Percentiles rank a stretch among this genome's conserved stretches.
Evolutionary conservation across 2,329 filamentous ascomycete species (phyloP).

Genomic region (Ceratocystis alfenasii): DNA sequence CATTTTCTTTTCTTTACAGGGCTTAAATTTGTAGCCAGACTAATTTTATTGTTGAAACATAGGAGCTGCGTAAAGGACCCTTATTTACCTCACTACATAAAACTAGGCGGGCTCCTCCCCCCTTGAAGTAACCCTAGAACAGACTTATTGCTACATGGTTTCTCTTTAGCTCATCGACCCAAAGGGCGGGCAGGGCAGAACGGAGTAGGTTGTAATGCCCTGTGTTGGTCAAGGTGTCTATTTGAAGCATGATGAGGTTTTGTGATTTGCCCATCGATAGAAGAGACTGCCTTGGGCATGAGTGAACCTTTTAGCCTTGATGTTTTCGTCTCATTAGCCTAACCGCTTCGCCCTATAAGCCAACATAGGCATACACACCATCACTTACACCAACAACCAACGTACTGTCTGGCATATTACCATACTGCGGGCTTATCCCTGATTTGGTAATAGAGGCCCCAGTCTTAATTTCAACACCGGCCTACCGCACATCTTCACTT

Average conservation of each 20-base stretch:
- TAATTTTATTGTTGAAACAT: conserved; percentile 10
- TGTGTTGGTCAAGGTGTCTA: not conserved
- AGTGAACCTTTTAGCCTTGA: not conserved
- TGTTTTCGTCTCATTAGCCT: no score
- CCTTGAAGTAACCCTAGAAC: not conserved
- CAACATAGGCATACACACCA: no score
- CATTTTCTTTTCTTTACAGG: not conserved
- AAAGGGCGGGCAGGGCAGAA: not conserved
- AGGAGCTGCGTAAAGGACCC: not conserved
- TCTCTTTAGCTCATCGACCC: no score
- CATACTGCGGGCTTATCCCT: not conserved
- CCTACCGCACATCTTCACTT: conserved; percentile 4
- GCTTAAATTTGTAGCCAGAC: conserved; percentile 6
- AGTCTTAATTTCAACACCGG: not conserved
- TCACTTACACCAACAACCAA: no score
- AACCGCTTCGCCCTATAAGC: no score
- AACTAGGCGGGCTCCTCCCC: not conserved
- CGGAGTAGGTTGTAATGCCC: not conserved
- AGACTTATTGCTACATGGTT: not conserved
- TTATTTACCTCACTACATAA: not conserved
- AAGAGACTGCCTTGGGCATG: not conserved
- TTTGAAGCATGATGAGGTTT: not conserved
- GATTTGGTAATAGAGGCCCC: not conserved
- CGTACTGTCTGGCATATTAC: no score
- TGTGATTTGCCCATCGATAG: not conserved